These are phyloP conservation scores for Nemania bipapillata DNA, from an alignment of 2,329 filamentous ascomycete genomes.

Conservation along the genomic window DNA sequence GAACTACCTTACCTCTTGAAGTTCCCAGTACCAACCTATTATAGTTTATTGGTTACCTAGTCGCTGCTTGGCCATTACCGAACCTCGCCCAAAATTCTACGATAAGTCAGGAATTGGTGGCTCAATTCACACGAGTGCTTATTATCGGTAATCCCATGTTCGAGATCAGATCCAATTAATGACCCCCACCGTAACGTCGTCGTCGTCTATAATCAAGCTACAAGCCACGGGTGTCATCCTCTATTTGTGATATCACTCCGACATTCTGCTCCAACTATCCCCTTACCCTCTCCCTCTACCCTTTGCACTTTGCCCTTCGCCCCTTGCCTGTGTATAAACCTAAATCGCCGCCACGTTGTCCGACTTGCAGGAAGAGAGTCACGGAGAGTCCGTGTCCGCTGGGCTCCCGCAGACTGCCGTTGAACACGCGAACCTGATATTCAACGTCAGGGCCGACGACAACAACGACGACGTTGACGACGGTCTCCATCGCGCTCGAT, in stretches of 20 bases:
- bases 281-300: background rate
- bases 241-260: conserved; percentile 38
- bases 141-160: conserved; percentile 31
- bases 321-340: conserved; percentile 10
- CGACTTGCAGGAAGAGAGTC: conserved; percentile 57
- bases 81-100: background rate
- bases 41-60: background rate
- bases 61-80: background rate
- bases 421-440: conserved; percentile 34
- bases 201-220: conserved; percentile 44
- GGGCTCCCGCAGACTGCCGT: conserved; percentile 50
- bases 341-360: conserved; percentile 61
- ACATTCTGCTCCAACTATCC: conserved; percentile 21
- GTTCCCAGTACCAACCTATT: background rate
- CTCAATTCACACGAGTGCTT: conserved; percentile 21
- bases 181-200: conserved; percentile 40
- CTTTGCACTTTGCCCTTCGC: background rate
- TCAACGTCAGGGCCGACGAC: conserved; percentile 48
- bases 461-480: conserved; percentile 31
- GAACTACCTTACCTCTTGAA: background rate
- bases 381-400: conserved; percentile 59
- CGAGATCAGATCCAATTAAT: conserved; percentile 36
- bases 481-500: conserved; percentile 55
- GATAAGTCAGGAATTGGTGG: conserved; percentile 12
- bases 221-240: conserved; percentile 38